These are phyloP conservation scores for Pythium dissotocum DNA, from an alignment of 352 stramenopile genomes.

Conservation along the genomic window DNA sequence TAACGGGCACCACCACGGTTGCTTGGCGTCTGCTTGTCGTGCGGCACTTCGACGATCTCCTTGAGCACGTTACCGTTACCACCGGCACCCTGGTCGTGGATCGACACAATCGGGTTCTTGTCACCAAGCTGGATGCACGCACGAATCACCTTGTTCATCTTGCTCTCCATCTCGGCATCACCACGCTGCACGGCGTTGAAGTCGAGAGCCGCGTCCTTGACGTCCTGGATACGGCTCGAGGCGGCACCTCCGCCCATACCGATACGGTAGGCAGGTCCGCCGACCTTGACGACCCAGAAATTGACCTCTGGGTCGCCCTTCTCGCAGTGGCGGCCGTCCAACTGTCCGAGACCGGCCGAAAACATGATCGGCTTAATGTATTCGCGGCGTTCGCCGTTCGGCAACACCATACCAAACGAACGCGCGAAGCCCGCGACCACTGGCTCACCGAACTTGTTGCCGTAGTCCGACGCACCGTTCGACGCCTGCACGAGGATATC, in stretches of 20 bases:
- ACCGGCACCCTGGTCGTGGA: conserved; percentile 99
- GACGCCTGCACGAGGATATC: conserved; percentile 97
- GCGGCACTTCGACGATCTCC: conserved; percentile 96
- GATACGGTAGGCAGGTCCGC: conserved; percentile 98
- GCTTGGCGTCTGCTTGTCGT: conserved; percentile 86
- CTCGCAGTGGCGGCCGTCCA: conserved; percentile 92
- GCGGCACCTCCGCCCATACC: conserved; percentile 98
- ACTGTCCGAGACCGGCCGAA: conserved; percentile 95
- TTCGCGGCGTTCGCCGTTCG: conserved; percentile 95
- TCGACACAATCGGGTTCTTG: conserved; percentile 98
- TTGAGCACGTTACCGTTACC: conserved; percentile 99
- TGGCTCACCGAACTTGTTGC: conserved; percentile 99
- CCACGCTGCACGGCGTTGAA: conserved; percentile 99
- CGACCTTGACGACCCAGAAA: conserved; percentile 99
- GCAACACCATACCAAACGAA: conserved; percentile 96
- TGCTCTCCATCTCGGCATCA: conserved; percentile 99
- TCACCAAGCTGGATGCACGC: conserved; percentile 97
- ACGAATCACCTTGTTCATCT: conserved; percentile 99
- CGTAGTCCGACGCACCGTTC: conserved; percentile 99
- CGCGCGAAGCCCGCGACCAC: conserved; percentile 98
- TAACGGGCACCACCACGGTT: conserved; percentile 88
- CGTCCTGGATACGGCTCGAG: conserved; percentile 94
- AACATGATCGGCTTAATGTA: conserved; percentile 99
- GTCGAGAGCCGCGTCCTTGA: conserved; percentile 94
- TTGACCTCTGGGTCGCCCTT: conserved; percentile 94